Evolutionary conservation across 75 land plant species (phyloP).

Genomic region (Pinus albicaulis): DNA sequence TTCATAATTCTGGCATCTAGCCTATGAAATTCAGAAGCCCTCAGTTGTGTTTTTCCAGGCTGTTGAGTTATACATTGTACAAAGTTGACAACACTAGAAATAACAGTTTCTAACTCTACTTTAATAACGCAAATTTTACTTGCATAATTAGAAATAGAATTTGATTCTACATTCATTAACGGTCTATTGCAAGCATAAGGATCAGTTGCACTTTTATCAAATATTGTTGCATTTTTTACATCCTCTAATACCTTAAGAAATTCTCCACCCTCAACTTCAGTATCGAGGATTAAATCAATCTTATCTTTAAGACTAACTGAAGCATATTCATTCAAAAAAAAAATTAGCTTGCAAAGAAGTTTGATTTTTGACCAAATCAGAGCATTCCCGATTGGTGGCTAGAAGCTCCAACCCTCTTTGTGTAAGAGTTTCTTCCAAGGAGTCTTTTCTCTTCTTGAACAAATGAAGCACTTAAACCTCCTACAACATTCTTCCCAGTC

Average conservation of each 20-base stretch:
- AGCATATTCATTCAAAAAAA: slow-evolving; percentile 6
- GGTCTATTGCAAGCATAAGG: no score
- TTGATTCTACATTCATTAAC: no score
- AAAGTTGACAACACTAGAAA: no score
- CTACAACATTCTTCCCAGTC: no score
- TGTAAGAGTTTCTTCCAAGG: slow-evolving; percentile 12
- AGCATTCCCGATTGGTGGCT: slow-evolving; percentile 20
- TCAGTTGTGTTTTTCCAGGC: no score
- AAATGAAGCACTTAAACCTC: no score
- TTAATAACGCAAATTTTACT: no score
- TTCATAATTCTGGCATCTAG: no score
- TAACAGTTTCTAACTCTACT: no score
- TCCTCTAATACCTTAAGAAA: slow-evolving; percentile 5
- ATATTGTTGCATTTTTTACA: neutral
- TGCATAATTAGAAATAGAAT: no score
- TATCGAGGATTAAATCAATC: slow-evolving; percentile 25
- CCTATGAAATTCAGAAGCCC: no score
- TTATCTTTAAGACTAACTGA: slow-evolving; percentile 16
- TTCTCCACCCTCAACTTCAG: slow-evolving; percentile 4
- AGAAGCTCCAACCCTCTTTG: slow-evolving; percentile 19
- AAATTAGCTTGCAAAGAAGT: slow-evolving; percentile 16
- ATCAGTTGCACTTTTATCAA: neutral
- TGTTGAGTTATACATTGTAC: no score
- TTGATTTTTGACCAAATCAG: slow-evolving; percentile 15
- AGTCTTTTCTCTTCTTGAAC: neutral